Percentiles rank a stretch among this genome's conserved stretches.
Conservation (phyloP, 495 filamentous ascomycete genomes). For the Tuber brumale region DNA sequence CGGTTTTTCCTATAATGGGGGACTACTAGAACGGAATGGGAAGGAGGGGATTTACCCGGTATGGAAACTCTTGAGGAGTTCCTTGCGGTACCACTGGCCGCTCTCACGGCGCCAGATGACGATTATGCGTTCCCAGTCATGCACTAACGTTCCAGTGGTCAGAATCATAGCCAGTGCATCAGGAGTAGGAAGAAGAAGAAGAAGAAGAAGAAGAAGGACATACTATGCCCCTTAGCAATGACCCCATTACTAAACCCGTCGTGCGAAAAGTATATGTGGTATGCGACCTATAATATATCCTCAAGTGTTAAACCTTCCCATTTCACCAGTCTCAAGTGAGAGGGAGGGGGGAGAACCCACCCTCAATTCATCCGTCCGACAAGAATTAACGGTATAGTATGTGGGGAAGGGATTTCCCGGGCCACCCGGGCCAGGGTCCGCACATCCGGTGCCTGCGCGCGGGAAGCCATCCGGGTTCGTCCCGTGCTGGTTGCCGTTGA, state of each 20-base stretch:
- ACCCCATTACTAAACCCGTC: slow-evolving; percentile 30
- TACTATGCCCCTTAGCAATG: slow-evolving; percentile 33
- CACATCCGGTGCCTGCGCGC: slow-evolving; percentile 24
- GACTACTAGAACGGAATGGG: not conserved
- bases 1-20: no score
- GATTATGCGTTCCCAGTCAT: slow-evolving; percentile 36
- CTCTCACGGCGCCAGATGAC: slow-evolving; percentile 35
- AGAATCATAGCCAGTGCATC: not conserved
- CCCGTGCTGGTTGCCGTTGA: slow-evolving; percentile 34
- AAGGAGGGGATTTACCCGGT: slow-evolving; percentile 11
- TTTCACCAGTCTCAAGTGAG: not conserved
- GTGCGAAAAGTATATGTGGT: slow-evolving; percentile 33
- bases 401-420: slow-evolving; percentile 34
- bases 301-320: not conserved
- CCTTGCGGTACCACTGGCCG: slow-evolving; percentile 22
- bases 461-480: slow-evolving; percentile 28
- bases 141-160: slow-evolving; percentile 8
- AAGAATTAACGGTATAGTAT: slow-evolving; percentile 34
- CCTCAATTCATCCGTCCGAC: slow-evolving; percentile 25
- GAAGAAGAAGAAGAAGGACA: not conserved
- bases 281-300: slow-evolving; percentile 15
- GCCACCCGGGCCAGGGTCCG: slow-evolving; percentile 25
- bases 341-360: no score
- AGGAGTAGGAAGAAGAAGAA: not conserved
- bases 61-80: slow-evolving; percentile 35